A percentile compares a stretch with the other conserved stretches of the same genome.
phyloP scores from a whole-genome alignment of 352 stramenopile species.

The Pythium oligandrum region DNA sequence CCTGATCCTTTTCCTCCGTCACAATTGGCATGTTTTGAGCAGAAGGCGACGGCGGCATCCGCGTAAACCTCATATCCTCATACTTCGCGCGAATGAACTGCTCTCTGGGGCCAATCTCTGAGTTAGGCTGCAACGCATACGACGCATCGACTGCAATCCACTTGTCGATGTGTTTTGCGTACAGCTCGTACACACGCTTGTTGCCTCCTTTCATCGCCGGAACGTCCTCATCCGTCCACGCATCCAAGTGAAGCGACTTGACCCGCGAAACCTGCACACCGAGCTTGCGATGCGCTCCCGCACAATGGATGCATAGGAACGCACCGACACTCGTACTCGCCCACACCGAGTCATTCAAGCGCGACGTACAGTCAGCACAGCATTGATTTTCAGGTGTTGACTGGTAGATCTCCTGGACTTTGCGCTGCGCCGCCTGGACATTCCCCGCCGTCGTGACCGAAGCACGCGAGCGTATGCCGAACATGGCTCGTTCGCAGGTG shows the following conservation, averaged over 20 bases:
- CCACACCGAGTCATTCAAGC: conserved; percentile 88
- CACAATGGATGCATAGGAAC: conserved; percentile 95
- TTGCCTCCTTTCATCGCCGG: conserved; percentile 71
- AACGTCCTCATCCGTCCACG: conserved; percentile 72
- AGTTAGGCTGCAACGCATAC: conserved; percentile 32
- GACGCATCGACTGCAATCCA: conserved; percentile 41
- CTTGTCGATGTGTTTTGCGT: conserved; percentile 50
- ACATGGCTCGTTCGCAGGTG: no score
- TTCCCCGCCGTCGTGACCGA: no score
- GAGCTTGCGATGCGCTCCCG: conserved; percentile 92
- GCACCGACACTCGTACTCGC: conserved; percentile 91
- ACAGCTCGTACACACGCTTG: conserved; percentile 52
- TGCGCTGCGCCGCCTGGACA: conserved; percentile 71
- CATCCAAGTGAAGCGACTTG: conserved; percentile 78
- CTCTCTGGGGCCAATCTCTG: conserved; percentile 37
- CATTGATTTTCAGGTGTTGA: conserved; percentile 49
- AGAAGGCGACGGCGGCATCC: no score
- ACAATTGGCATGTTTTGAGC: background rate
- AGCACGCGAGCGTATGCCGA: no score
- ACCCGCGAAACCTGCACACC: conserved; percentile 92
- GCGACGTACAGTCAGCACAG: conserved; percentile 74
- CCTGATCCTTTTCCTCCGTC: conserved; percentile 43
- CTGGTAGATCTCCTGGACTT: conserved; percentile 64
- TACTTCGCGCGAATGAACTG: conserved; percentile 70
- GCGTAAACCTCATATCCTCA: conserved; percentile 53